Evolutionary conservation across 768 basidiomycete genomes (phyloP).

Genomic region (Hortiboletus campestris): DNA sequence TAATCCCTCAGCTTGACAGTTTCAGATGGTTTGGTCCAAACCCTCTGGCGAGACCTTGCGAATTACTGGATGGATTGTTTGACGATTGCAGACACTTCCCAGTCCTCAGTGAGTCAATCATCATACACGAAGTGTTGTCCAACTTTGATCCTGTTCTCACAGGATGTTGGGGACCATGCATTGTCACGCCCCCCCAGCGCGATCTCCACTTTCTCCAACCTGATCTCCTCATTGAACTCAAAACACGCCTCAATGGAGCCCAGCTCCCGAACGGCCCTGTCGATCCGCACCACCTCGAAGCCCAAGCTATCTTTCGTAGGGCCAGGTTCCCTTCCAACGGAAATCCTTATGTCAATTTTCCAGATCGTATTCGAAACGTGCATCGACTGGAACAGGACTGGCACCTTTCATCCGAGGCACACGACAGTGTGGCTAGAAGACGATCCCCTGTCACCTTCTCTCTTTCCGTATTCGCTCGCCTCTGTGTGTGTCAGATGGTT

Average conservation of each 20-base stretch:
- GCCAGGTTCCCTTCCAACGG: background rate
- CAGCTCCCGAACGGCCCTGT: background rate
- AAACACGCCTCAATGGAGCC: background rate
- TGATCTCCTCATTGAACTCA: background rate
- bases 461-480: conserved; percentile 11
- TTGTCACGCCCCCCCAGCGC: background rate
- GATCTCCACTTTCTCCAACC: background rate
- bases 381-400: background rate
- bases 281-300: background rate
- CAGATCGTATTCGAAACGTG: conserved; percentile 1
- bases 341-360: conserved; percentile 8
- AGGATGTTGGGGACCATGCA: background rate
- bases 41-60: too few species aligned
- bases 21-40: background rate
- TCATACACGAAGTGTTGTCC: background rate
- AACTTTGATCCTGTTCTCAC: background rate
- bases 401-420: background rate
- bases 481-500: conserved; percentile 18
- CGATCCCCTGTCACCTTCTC: conserved; percentile 4
- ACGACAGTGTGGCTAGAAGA: conserved; percentile 7
- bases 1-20: background rate
- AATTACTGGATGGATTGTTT: background rate
- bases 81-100: background rate
- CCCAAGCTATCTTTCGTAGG: background rate
- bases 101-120: background rate